Conservation (phyloP, 768 basidiomycete species). For the Mycena epipterygia region DNA sequence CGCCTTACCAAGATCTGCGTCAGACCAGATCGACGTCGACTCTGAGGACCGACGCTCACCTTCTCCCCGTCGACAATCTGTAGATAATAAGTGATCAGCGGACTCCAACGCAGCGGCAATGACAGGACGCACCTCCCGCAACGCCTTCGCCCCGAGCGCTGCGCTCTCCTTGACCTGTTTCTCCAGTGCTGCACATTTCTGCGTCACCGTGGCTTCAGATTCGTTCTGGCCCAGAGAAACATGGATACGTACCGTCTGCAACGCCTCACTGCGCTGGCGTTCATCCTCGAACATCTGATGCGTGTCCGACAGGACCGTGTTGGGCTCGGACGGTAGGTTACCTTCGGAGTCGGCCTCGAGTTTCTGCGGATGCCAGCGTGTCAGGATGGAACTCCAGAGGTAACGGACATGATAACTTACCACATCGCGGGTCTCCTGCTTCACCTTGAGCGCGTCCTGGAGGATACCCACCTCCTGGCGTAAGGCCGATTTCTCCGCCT, state of each 20-base stretch:
- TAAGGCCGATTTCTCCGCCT: neutral
- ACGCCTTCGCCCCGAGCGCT: constrained; percentile 2
- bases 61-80: constrained; percentile 8
- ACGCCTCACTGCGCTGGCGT: neutral
- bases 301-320: neutral
- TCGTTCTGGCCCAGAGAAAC: too few species aligned
- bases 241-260: neutral
- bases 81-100: neutral
- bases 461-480: neutral
- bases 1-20: neutral
- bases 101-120: neutral
- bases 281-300: neutral
- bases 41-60: neutral
- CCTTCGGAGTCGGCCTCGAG: neutral
- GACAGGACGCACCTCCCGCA: constrained; percentile 6
- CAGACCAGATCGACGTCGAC: neutral
- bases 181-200: constrained; percentile 12
- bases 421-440: neutral
- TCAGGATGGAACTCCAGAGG: too few species aligned
- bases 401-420: neutral
- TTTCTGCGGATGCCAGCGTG: neutral
- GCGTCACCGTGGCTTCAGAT: neutral
- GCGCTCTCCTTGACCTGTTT: neutral
- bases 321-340: neutral
- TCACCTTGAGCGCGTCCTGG: neutral